Base-by-base conservation (phyloP, 2,329 filamentous ascomycete genomes). In the Xylaria arbuscula region DNA sequence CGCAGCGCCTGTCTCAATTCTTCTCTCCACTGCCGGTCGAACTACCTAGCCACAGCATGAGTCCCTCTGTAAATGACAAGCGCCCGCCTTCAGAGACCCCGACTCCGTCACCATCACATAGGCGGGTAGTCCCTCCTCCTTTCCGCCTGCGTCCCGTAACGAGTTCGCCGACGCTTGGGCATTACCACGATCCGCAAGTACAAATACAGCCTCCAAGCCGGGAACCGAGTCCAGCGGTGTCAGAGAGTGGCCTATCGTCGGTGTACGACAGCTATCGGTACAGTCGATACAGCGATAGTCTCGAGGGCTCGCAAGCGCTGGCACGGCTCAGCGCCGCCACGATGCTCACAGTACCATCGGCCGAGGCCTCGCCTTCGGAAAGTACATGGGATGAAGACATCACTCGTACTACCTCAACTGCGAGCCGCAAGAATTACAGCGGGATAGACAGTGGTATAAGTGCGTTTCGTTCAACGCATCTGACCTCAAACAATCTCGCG, bases 201-300 rank as follows among this genome's bases (percentile, higher is more conserved):
- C 64, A 62, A 32, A 66, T 55, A 66, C 68, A 57, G 54, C 67
- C 34, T 22, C 72, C 66, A 72, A 74, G 64, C 64, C 76, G 1
- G 68, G 62, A 22, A 32, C 72, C 38, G n/a, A 71, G 72, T 34
- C 64, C 61, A 1, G 65, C 55, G n/a, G 40, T 34, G 3, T 76
- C 77, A 13, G 77, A 78, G 55, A 64, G 71, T 48, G 74, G 76
- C 10, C 58, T 76, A 2, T 77, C 75, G n/a, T 78, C 75, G 24
- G 73, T 78, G 15, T 78, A 77, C 64, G 77, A 76, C 38, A 75
- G 72, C 69, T 76, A 76, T 56, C 69, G 68, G 8, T 74, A 74
- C 59, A 73, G 67, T 36, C 48, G 69, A 22, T 64, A 66, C 45
- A 67, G 58, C 34, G 55, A 67, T 10, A 55, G 50, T n/a, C 5